phyloP scores from a whole-genome alignment of 1,284 basidiomycete genomes.

The Bondarzewia mesenterica region DNA sequence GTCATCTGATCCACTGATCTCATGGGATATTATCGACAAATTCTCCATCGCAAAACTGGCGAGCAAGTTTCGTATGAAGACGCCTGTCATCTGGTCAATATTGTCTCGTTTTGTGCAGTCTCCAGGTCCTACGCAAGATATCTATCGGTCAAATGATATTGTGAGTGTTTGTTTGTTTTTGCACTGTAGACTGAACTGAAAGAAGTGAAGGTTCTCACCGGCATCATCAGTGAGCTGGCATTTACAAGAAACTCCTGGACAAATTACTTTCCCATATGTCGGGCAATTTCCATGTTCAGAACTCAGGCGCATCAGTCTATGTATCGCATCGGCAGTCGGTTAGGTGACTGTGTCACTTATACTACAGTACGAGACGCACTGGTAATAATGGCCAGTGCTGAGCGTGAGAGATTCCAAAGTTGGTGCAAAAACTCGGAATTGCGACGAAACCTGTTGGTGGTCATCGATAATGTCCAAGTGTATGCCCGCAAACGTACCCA shows the following conservation, averaged over 20 bases:
- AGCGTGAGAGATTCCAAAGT: background rate
- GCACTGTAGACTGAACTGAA: rapidly evolving
- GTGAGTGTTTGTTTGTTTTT: background rate
- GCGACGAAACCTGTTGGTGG: background rate
- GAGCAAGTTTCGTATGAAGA: background rate
- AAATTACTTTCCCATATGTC: background rate
- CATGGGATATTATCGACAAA: background rate
- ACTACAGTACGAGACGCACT: background rate
- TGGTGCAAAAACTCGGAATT: background rate
- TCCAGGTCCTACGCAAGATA: background rate
- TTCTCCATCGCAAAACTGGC: background rate
- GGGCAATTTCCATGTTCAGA: background rate
- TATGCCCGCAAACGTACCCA: background rate
- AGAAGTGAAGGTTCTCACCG: background rate
- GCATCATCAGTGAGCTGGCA: background rate
- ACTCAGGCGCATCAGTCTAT: background rate
- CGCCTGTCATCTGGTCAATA: background rate
- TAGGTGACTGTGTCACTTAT: background rate
- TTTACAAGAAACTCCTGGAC: background rate
- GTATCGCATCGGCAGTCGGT: background rate
- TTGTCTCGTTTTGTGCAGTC: background rate
- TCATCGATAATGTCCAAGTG: constrained; percentile 11
- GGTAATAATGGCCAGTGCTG: background rate
- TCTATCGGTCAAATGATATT: background rate
- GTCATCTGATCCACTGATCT: background rate